Percentiles rank a stretch among this genome's conserved stretches.
Evolutionary conservation across 2,329 filamentous ascomycete genomes (phyloP).

Genomic region (Colletotrichum musae): DNA sequence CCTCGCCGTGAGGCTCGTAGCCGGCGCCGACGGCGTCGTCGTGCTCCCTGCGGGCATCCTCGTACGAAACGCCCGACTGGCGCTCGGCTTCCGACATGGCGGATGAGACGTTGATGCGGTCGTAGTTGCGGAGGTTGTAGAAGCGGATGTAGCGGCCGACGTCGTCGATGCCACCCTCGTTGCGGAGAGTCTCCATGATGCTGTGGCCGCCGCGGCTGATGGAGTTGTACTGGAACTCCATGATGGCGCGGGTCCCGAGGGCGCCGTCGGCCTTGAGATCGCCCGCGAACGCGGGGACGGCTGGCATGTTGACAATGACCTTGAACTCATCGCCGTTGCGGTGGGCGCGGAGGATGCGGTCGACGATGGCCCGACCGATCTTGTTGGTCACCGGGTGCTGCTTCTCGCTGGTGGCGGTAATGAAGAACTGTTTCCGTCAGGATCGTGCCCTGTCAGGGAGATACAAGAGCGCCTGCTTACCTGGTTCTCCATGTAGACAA

Average conservation of each 20-base stretch:
- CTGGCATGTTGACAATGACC: constrained; percentile 83
- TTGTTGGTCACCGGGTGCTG: constrained; percentile 83
- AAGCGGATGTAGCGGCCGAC: constrained; percentile 83
- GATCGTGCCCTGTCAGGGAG: neutral
- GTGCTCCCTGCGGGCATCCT: constrained; percentile 74
- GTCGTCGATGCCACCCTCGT: constrained; percentile 77
- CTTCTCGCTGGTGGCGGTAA: constrained; percentile 80
- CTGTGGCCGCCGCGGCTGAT: constrained; percentile 84
- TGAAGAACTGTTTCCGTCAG: constrained; percentile 76
- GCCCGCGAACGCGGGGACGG: constrained; percentile 86
- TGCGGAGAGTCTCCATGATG: constrained; percentile 80
- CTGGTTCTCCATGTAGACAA: constrained; percentile 85
- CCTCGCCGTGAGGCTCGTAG: constrained; percentile 54
- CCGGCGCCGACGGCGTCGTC: constrained; percentile 70
- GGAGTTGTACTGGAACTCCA: constrained; percentile 88
- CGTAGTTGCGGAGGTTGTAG: constrained; percentile 88
- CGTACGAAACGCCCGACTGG: constrained; percentile 76
- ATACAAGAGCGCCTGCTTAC: constrained; percentile 46
- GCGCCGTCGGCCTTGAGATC: constrained; percentile 81
- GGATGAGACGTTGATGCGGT: constrained; percentile 81
- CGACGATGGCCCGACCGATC: constrained; percentile 84
- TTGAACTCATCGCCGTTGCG: constrained; percentile 77
- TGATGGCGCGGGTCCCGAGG: constrained; percentile 85
- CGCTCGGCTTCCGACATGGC: constrained; percentile 74
- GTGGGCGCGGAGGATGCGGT: constrained; percentile 81